Evolutionary conservation across 805 yeast species (phyloP).

Genomic region (Schwanniomyces occidentalis): DNA sequence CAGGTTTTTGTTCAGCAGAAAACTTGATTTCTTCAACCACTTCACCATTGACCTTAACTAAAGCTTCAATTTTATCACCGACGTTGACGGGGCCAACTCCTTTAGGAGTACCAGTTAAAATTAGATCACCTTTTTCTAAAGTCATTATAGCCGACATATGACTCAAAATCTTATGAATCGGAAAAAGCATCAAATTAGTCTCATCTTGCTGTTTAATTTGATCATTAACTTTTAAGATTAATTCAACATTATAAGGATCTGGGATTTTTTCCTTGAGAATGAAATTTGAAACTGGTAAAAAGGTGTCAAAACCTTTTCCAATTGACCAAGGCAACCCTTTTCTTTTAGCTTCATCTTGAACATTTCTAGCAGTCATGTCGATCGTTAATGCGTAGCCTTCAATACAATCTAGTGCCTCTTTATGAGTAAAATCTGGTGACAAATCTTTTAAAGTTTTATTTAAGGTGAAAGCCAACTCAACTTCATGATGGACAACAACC

Average conservation of each 20-base stretch:
- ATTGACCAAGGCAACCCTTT: constrained; percentile 97
- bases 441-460: constrained; percentile 63
- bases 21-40: constrained; percentile 55
- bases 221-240: constrained; percentile 70
- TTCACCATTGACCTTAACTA: constrained; percentile 55
- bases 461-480: constrained; percentile 82
- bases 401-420: constrained; percentile 75
- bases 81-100: constrained; percentile 87
- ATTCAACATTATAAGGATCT: constrained; percentile 70
- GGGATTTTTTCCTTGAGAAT: constrained; percentile 66
- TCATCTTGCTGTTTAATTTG: constrained; percentile 68
- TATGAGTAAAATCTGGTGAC: constrained; percentile 55
- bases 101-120: constrained; percentile 95
- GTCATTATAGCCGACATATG: constrained; percentile 90
- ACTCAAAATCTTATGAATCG: constrained; percentile 75
- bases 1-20: constrained; percentile 53
- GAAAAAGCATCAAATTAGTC: constrained; percentile 84
- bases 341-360: constrained; percentile 90
- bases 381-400: constrained; percentile 87
- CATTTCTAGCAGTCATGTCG: constrained; percentile 94
- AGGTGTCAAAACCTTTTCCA: constrained; percentile 96
- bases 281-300: constrained; percentile 78
- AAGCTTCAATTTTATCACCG: constrained; percentile 76
- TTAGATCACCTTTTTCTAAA: constrained; percentile 83
- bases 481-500: constrained; percentile 83